phyloP scores from a whole-genome alignment of 129 eudicot species.

The Rutidosis leptorrhynchoides region DNA sequence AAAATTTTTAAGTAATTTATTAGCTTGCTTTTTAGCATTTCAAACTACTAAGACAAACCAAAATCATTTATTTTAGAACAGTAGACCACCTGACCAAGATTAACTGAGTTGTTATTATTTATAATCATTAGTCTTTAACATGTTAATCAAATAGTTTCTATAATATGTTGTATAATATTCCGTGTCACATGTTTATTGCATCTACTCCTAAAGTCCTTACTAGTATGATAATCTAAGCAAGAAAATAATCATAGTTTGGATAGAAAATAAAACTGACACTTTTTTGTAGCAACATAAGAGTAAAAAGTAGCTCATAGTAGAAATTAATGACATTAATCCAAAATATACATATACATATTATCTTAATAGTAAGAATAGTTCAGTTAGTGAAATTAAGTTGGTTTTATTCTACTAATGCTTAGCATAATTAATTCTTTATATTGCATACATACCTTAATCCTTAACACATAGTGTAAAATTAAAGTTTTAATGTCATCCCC shows the following conservation, averaged over 20 bases:
- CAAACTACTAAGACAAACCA: neutral
- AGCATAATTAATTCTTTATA: neutral
- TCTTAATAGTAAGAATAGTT: neutral
- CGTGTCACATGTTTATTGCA: neutral
- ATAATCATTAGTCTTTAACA: neutral
- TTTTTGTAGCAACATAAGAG: neutral
- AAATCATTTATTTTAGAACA: neutral
- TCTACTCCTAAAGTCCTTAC: neutral
- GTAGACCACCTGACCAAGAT: neutral
- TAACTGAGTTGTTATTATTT: neutral
- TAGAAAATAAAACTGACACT: neutral
- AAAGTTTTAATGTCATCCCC: neutral
- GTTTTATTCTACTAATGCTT: neutral
- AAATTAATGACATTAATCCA: neutral
- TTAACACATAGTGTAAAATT: neutral
- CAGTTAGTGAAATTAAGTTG: neutral
- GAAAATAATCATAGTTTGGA: neutral
- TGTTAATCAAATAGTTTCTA: neutral
- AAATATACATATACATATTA: too few relatives aligned
- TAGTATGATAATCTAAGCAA: neutral
- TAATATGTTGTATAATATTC: neutral
- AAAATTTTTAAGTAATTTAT: neutral
- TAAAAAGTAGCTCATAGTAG: neutral
- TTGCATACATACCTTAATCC: neutral
- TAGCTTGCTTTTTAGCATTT: neutral